A percentile compares a stretch with the other conserved stretches of the same genome.
phyloP scores from a whole-genome alignment of 2,329 filamentous ascomycete genomes.

The Phaeosphaeriaceae sp. region DNA sequence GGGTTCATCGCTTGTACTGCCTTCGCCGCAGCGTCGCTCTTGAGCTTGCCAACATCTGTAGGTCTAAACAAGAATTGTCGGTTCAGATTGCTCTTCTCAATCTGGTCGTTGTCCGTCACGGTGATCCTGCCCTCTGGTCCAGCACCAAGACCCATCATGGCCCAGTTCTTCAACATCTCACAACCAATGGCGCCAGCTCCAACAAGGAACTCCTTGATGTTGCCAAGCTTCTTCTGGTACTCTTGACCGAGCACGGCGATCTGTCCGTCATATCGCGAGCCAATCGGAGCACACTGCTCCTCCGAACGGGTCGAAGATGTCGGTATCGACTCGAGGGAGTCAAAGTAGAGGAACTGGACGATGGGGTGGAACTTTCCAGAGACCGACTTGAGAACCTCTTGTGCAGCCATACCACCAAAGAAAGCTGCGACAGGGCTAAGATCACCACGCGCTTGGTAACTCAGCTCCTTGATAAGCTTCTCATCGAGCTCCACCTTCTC shows the following conservation, averaged over 20 bases:
- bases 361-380: constrained; percentile 98
- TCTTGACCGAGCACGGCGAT: constrained; percentile 95
- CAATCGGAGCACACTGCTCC: constrained; percentile 84
- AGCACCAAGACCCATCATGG: constrained; percentile 93
- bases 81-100: constrained; percentile 98
- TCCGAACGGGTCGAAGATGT: constrained; percentile 77
- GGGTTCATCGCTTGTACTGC: constrained; percentile 97
- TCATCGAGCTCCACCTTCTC: constrained; percentile 87
- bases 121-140: constrained; percentile 88
- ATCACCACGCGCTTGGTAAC: constrained; percentile 92
- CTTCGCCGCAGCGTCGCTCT: constrained; percentile 91
- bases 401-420: constrained; percentile 91
- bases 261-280: constrained; percentile 92
- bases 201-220: constrained; percentile 91
- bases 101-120: constrained; percentile 97
- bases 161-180: constrained; percentile 99
- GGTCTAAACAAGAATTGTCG: constrained; percentile 94
- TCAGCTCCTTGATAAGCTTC: constrained; percentile 90
- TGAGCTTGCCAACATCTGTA: constrained; percentile 92
- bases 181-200: constrained; percentile 97
- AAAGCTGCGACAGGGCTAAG: constrained; percentile 91
- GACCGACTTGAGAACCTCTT: constrained; percentile 95
- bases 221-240: constrained; percentile 91
- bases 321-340: constrained; percentile 95
- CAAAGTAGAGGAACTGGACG: constrained; percentile 95